Evolutionary conservation across 2,329 filamentous ascomycete genomes (phyloP).

Genomic region (Fonsecaea nubica): DNA sequence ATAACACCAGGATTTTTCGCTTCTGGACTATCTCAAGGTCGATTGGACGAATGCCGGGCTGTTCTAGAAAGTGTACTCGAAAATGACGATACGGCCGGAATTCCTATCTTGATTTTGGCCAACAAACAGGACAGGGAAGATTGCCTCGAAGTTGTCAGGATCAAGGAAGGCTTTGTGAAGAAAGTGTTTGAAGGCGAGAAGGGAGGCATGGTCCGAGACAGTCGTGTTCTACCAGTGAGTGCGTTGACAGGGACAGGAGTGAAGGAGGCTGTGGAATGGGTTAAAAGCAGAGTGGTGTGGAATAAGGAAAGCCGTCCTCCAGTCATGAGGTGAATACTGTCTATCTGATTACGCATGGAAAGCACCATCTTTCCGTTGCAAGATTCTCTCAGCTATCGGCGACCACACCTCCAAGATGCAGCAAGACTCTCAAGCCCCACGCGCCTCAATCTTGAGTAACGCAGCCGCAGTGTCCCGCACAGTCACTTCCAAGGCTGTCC

Average conservation of each 20-base stretch:
- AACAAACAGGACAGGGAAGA: constrained; percentile 99
- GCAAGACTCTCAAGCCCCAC: constrained; percentile 12
- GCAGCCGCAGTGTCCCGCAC: constrained; percentile 18
- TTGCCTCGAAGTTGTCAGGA: constrained; percentile 94
- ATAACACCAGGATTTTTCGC: constrained; percentile 44
- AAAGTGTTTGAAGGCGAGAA: constrained; percentile 96
- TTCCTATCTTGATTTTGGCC: constrained; percentile 88
- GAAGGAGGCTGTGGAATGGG: constrained; percentile 94
- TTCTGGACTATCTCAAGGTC: constrained; percentile 50
- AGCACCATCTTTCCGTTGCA: not conserved
- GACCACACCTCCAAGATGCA: not conserved
- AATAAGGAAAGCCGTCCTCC: constrained; percentile 93
- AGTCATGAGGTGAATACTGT: constrained; percentile 76
- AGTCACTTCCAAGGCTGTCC: constrained; percentile 19
- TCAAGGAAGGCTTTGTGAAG: constrained; percentile 95
- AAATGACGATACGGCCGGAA: constrained; percentile 84
- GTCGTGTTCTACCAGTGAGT: constrained; percentile 86
- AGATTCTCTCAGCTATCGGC: not conserved
- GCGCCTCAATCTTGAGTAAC: constrained; percentile 22
- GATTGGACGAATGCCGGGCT: constrained; percentile 84
- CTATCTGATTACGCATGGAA: not conserved
- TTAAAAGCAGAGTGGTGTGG: constrained; percentile 90
- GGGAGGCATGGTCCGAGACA: constrained; percentile 83
- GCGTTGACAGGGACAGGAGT: constrained; percentile 85
- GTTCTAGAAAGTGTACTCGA: constrained; percentile 90